Evolutionary conservation across 768 basidiomycete species (phyloP).

Genomic region (Russula brevipes): DNA sequence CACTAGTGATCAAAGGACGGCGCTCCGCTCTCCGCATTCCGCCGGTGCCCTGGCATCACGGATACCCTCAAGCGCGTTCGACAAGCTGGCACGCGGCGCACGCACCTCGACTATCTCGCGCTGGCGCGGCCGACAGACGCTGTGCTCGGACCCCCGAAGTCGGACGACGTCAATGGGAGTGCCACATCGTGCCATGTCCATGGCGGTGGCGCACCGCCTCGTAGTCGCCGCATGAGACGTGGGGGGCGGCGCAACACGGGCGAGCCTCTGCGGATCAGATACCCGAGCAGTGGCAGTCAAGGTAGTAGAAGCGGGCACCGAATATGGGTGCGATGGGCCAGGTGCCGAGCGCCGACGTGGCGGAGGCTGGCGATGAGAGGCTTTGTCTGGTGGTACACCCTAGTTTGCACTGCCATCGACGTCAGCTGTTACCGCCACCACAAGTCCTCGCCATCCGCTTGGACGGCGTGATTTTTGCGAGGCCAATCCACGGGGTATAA

Average conservation of each 20-base stretch:
- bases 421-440: too few relatives aligned
- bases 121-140: constrained; percentile 72
- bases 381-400: constrained; percentile 51
- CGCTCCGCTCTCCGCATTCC: constrained; percentile 35
- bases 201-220: constrained; percentile 66
- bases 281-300: constrained; percentile 48
- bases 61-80: constrained; percentile 49
- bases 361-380: constrained; percentile 63
- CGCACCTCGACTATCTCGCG: constrained; percentile 58
- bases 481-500: too few relatives aligned
- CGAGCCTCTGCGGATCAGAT: constrained; percentile 46
- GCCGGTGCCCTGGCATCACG: constrained; percentile 20
- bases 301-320: constrained; percentile 60
- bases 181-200: constrained; percentile 63
- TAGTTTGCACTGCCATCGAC: constrained; percentile 1
- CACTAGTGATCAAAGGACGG: constrained; percentile 43
- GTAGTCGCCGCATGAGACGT: constrained; percentile 57
- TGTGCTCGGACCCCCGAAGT: constrained; percentile 40
- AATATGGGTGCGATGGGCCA: constrained; percentile 41
- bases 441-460: too few relatives aligned
- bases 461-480: too few relatives aligned
- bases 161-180: constrained; percentile 54
- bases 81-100: constrained; percentile 48
- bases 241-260: constrained; percentile 21
- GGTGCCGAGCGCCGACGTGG: constrained; percentile 57